These are phyloP conservation scores for Cladophialophora chaetospira DNA, from an alignment of 2,329 filamentous ascomycete species.

Conservation along the genomic window DNA sequence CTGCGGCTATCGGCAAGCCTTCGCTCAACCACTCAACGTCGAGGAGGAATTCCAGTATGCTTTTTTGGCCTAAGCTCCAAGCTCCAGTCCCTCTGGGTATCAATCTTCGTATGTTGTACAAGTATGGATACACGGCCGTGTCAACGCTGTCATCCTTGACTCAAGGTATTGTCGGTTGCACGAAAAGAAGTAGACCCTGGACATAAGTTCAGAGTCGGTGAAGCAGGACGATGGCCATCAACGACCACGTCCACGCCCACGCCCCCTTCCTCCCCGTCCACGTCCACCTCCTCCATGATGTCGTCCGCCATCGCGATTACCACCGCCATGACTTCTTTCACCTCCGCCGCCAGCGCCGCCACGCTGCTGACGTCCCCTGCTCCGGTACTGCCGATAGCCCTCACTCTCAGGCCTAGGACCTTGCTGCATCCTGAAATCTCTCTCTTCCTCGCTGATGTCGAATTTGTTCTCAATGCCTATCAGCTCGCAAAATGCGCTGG, in stretches of 20 bases:
- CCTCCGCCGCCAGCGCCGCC: conserved; percentile 29
- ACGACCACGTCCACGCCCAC: background rate
- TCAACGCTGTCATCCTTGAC: too few species aligned
- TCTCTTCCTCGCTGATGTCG: conserved; percentile 71
- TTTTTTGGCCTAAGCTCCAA: too few species aligned
- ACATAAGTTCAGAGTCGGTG: background rate
- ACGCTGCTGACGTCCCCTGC: conserved; percentile 26
- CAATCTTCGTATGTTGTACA: too few species aligned
- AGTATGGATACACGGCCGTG: too few species aligned
- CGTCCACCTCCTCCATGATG: conserved; percentile 22
- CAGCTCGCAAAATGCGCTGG: conserved; percentile 75
- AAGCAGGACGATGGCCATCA: background rate
- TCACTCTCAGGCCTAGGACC: conserved; percentile 56
- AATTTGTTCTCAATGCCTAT: conserved; percentile 76
- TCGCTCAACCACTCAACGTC: too few species aligned
- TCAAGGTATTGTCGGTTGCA: background rate
- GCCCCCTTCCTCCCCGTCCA: conserved; percentile 4
- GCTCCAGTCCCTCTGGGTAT: too few species aligned
- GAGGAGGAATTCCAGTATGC: too few species aligned
- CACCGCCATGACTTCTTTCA: conserved; percentile 18
- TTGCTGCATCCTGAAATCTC: conserved; percentile 57
- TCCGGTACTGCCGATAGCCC: conserved; percentile 18
- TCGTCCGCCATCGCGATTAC: conserved; percentile 19
- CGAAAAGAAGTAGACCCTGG: background rate
- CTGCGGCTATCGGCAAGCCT: too few species aligned